Evolutionary conservation across 345 rosid species (phyloP).

Genomic region (Eucalyptus victrix): DNA sequence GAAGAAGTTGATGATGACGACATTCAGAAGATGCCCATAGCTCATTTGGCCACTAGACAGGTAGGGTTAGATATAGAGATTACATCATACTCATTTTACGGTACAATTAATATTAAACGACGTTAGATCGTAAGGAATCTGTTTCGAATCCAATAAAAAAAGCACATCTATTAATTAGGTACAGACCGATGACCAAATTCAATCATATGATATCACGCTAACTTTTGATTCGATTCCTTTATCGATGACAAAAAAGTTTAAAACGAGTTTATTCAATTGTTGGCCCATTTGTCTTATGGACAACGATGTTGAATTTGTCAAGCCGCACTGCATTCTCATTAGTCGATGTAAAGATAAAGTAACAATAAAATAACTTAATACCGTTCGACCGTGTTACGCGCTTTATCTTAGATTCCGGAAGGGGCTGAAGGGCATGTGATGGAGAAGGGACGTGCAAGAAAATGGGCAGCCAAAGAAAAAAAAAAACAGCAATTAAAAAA

Average conservation of each 20-base stretch:
- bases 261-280: accelerated
- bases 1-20: neutral
- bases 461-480: neutral
- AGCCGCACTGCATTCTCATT: too few relatives aligned
- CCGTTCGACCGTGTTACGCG: neutral
- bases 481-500: neutral
- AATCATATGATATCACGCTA: neutral
- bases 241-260: accelerated
- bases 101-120: neutral
- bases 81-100: accelerated
- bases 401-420: neutral
- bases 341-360: neutral
- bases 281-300: accelerated
- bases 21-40: neutral
- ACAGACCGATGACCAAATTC: accelerated
- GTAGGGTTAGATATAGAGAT: neutral
- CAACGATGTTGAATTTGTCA: neutral
- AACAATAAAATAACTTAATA: neutral
- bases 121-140: neutral
- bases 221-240: neutral
- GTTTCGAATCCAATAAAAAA: accelerated
- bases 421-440: neutral
- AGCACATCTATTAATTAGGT: neutral
- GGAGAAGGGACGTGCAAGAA: neutral
- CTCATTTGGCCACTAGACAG: neutral